These are phyloP conservation scores for Solidago caesia DNA, from an alignment of 129 eudicot species.

Conservation along the genomic window DNA sequence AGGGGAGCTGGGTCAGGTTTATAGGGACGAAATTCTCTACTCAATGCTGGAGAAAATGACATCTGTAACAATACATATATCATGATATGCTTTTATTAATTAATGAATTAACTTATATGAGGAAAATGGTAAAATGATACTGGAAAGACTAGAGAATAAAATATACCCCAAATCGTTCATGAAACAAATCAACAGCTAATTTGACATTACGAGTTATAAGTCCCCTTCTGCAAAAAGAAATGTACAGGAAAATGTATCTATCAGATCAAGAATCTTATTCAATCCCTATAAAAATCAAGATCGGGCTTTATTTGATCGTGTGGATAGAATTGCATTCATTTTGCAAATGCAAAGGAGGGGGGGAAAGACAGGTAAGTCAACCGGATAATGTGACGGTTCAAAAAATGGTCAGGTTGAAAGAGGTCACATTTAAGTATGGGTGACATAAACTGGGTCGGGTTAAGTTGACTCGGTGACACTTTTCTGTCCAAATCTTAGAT, in stretches of 20 bases:
- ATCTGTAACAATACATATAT: slow-evolving; percentile 49
- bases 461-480: neutral
- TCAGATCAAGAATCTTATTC: neutral
- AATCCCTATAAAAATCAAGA: neutral
- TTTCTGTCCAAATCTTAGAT: neutral
- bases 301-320: no score
- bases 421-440: neutral
- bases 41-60: slow-evolving; percentile 85
- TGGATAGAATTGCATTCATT: no score
- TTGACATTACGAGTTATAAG: slow-evolving; percentile 93
- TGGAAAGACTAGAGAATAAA: neutral
- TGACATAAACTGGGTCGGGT: neutral
- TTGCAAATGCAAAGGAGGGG: no score
- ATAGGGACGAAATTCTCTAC: slow-evolving; percentile 92
- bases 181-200: slow-evolving; percentile 82
- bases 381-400: no score
- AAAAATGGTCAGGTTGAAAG: neutral
- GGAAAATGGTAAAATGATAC: neutral
- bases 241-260: slow-evolving; percentile 12
- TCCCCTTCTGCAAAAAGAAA: slow-evolving; percentile 73
- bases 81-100: neutral
- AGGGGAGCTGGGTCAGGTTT: slow-evolving; percentile 98
- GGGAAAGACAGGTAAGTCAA: no score
- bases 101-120: neutral
- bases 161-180: slow-evolving; percentile 81